These are phyloP conservation scores for Cyberlindnera bimundalis DNA, from an alignment of 805 yeast species.

Conservation along the genomic window DNA sequence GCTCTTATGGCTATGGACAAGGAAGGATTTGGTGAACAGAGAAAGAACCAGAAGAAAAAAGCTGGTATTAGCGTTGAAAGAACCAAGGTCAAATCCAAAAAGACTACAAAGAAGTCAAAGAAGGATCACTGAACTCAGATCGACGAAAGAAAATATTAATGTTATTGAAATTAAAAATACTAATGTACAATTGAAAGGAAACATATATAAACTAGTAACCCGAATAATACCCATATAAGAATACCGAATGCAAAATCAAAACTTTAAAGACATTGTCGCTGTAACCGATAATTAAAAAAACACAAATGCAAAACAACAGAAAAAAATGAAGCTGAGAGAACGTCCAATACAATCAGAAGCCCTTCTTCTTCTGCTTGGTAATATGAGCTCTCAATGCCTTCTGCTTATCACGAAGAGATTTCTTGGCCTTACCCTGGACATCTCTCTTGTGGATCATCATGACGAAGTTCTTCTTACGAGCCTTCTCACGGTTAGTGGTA, in stretches of 20 bases:
- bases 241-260: not conserved
- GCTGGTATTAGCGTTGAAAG: constrained; percentile 12
- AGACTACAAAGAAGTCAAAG: constrained; percentile 5
- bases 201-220: not conserved
- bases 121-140: too few relatives aligned
- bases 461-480: constrained; percentile 96
- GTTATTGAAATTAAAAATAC: too few relatives aligned
- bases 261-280: not conserved
- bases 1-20: constrained; percentile 91
- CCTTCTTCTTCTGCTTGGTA: constrained; percentile 87
- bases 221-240: constrained; percentile 1
- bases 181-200: not conserved
- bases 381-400: constrained; percentile 82
- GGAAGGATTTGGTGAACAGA: constrained; percentile 80
- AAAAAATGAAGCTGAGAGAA: constrained; percentile 1
- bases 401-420: constrained; percentile 89
- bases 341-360: constrained; percentile 36
- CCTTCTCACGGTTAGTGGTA: constrained; percentile 94
- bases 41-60: constrained; percentile 44
- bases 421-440: constrained; percentile 90
- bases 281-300: constrained; percentile 1
- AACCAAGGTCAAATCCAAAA: constrained; percentile 10
- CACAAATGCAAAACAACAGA: constrained; percentile 1
- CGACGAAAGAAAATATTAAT: too few relatives aligned
- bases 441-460: constrained; percentile 97